phyloP scores from a whole-genome alignment of 202 grass and related monocot species.

The Schoenoplectus triqueter region DNA sequence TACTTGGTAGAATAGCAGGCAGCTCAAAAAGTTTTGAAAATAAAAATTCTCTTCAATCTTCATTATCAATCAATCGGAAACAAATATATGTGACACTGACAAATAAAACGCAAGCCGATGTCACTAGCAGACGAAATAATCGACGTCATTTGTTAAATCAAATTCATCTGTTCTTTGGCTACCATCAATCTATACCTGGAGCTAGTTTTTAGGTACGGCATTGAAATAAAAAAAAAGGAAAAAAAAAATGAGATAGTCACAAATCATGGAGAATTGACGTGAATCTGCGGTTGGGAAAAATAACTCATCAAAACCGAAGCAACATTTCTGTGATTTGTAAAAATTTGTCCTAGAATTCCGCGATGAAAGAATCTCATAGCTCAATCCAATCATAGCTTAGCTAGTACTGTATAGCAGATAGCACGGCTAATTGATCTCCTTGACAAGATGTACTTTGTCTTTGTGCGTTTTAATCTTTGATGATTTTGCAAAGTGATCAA shows the following conservation, averaged over 20 bases:
- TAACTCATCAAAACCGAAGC: not conserved
- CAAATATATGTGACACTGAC: no score
- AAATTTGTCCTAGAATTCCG: slow-evolving; percentile 20
- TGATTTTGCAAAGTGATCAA: no score
- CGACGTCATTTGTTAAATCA: not conserved
- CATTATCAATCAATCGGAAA: no score
- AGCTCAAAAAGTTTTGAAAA: no score
- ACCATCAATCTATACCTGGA: not conserved
- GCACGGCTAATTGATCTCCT: not conserved
- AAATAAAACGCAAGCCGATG: no score
- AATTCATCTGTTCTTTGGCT: not conserved
- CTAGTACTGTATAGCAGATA: not conserved
- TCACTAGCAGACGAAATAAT: not conserved
- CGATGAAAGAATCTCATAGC: slow-evolving; percentile 29
- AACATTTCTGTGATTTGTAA: slow-evolving; percentile 11
- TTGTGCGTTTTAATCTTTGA: not conserved
- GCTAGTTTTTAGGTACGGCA: not conserved
- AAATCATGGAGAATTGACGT: slow-evolving; percentile 31
- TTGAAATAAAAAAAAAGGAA: not conserved
- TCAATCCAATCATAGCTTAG: slow-evolving; percentile 13
- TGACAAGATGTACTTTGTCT: not conserved
- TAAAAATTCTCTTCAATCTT: no score
- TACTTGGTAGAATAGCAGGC: no score
- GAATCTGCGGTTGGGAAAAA: not conserved
- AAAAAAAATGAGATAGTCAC: slow-evolving; percentile 5